These are phyloP conservation scores for Calonectria honghensis DNA, from an alignment of 2,329 filamentous ascomycete genomes.

Conservation along the genomic window DNA sequence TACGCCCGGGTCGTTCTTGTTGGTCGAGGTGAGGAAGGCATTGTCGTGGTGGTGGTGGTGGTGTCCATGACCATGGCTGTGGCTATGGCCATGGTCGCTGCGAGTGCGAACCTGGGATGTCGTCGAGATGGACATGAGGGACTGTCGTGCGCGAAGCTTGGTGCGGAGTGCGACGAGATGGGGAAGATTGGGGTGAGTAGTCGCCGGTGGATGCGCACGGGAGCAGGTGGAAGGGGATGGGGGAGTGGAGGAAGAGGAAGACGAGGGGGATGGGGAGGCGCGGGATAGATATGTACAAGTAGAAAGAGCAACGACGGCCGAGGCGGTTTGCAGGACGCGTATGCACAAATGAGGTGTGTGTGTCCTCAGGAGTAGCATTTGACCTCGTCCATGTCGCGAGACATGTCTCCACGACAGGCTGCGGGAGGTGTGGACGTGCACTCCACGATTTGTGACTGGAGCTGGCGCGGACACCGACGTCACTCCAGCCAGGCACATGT, in stretches of 20 bases:
- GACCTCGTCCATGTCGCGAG: conserved; percentile 49
- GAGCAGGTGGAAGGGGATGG: conserved; percentile 23
- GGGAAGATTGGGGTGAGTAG: conserved; percentile 47
- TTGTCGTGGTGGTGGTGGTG: conserved; percentile 93
- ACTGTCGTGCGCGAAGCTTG: conserved; percentile 46
- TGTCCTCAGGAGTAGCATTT: conserved; percentile 51
- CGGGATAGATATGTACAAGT: conserved; percentile 52
- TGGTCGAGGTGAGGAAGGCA: conserved; percentile 92
- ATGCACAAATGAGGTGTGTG: conserved; percentile 50
- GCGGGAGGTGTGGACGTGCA: conserved; percentile 42
- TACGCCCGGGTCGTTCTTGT: conserved; percentile 82
- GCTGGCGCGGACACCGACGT: conserved; percentile 50
- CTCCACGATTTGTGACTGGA: conserved; percentile 29
- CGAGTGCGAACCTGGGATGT: conserved; percentile 58
- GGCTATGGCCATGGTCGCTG: conserved; percentile 52
- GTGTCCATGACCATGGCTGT: conserved; percentile 44
- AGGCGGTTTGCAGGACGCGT: conserved; percentile 50
- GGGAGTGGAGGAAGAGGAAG: conserved; percentile 43
- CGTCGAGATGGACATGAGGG: conserved; percentile 56
- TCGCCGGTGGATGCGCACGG: conserved; percentile 29
- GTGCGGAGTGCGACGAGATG: conserved; percentile 50
- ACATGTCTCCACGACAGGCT: conserved; percentile 51
- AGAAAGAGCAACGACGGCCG: conserved; percentile 52
- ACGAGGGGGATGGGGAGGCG: conserved; percentile 45
- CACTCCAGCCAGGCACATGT: conserved; percentile 53